These are phyloP conservation scores for Symbiodinium pilosum DNA, from an alignment of 73 alveolate species.

Conservation along the genomic window DNA sequence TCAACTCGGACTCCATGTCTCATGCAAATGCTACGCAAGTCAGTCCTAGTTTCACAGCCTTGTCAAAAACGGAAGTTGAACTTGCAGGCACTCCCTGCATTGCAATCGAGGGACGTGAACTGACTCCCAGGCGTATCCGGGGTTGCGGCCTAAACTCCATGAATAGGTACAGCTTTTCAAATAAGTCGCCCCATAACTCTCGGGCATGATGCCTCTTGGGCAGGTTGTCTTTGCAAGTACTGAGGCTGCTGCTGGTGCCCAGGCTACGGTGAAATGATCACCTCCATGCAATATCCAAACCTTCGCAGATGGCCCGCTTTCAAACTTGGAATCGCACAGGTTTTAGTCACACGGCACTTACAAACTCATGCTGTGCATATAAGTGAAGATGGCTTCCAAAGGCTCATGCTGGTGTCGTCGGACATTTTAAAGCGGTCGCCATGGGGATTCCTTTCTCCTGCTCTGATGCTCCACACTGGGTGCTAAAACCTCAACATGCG, in stretches of 20 bases:
- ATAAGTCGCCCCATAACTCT: no score
- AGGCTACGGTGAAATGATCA: slow-evolving; percentile 89
- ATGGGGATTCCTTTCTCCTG: slow-evolving; percentile 83
- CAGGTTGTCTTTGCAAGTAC: no score
- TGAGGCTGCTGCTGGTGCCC: slow-evolving; percentile 49
- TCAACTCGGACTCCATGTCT: no score
- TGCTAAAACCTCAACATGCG: neutral
- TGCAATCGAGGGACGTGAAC: slow-evolving; percentile 20
- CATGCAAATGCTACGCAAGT: no score
- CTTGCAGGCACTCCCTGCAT: neutral
- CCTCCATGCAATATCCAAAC: slow-evolving; percentile 94
- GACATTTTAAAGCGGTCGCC: slow-evolving; percentile 56
- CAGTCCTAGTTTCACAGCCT: neutral
- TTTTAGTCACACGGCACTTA: no score
- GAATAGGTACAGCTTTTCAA: no score
- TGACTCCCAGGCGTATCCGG: slow-evolving; percentile 60
- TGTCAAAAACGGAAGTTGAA: neutral
- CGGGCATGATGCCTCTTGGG: no score
- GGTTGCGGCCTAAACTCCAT: no score
- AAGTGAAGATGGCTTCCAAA: neutral
- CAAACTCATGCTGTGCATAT: no score
- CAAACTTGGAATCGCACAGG: no score
- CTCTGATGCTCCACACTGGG: neutral
- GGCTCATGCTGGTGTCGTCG: slow-evolving; percentile 32
- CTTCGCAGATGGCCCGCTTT: neutral